Evolutionary conservation across 176 grass and related monocot species (phyloP).

Genomic region (Aegilops speltoides): DNA sequence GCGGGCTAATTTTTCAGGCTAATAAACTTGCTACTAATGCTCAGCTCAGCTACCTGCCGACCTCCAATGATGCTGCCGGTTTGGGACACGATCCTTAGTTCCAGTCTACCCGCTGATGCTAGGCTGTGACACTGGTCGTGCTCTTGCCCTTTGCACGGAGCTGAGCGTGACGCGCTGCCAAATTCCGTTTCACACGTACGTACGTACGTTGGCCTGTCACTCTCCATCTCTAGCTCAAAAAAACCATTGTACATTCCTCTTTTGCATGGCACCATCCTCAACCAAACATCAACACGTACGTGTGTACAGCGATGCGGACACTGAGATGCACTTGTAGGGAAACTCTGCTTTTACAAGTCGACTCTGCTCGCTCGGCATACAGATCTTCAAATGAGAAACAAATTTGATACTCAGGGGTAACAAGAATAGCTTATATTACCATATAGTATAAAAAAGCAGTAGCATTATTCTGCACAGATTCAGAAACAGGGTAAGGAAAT

Average conservation of each 20-base stretch:
- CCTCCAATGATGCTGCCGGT: neutral
- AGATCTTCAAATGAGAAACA: neutral
- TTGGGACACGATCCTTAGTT: neutral
- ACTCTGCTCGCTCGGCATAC: neutral
- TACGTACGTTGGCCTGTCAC: conserved; percentile 38
- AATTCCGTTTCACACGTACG: neutral
- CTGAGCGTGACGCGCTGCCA: conserved; percentile 33
- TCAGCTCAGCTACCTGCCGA: neutral
- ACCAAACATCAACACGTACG: neutral
- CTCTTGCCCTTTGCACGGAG: neutral
- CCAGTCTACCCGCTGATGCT: neutral
- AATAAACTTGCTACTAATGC: neutral
- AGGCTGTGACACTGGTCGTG: neutral
- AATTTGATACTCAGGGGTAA: neutral
- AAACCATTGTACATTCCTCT: neutral
- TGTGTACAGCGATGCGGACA: neutral
- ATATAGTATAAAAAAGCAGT: neutral
- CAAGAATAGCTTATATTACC: neutral
- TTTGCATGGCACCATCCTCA: neutral
- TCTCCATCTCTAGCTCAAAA: conserved; percentile 14
- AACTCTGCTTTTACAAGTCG: neutral
- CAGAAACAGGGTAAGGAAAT: neutral
- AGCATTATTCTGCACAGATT: conserved; percentile 49
- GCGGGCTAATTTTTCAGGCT: conserved; percentile 21
- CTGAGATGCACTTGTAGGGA: neutral